Percentiles rank a stretch among this genome's conserved stretches.
Conservation (phyloP, 306 rosid genomes). For the Fragaria vesca region DNA sequence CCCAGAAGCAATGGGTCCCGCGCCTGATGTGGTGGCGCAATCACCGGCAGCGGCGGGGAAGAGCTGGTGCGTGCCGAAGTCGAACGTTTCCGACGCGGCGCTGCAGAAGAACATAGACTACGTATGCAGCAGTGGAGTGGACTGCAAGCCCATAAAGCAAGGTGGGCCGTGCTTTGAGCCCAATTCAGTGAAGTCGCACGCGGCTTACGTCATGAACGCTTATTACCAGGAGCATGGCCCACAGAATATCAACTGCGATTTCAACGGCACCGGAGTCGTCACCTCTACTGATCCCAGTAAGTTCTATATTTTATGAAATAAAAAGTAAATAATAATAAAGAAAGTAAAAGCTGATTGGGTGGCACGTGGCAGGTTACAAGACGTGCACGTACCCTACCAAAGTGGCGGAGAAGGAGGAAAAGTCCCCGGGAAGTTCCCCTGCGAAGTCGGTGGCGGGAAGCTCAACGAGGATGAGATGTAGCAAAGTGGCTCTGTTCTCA, state of each 20-base stretch:
- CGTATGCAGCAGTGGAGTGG: constrained; percentile 47
- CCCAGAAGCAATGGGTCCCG: constrained; percentile 8
- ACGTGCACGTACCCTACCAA: constrained; percentile 48
- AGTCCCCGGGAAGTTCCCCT: constrained; percentile 24
- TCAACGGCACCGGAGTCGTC: constrained; percentile 53
- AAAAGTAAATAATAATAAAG: too few relatives aligned
- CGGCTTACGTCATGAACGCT: constrained; percentile 57
- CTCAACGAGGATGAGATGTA: constrained; percentile 18
- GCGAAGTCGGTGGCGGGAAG: constrained; percentile 35
- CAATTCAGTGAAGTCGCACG: constrained; percentile 46
- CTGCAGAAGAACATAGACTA: constrained; percentile 51
- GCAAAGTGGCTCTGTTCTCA: neutral
- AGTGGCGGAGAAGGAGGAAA: constrained; percentile 12
- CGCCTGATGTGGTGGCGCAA: neutral
- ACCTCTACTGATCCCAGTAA: constrained; percentile 63
- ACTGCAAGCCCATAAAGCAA: constrained; percentile 40
- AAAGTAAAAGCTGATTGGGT: neutral
- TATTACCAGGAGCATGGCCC: constrained; percentile 51
- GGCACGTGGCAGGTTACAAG: constrained; percentile 45
- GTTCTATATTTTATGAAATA: neutral
- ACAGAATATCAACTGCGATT: constrained; percentile 55
- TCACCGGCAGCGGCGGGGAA: constrained; percentile 18
- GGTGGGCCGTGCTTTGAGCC: constrained; percentile 55
- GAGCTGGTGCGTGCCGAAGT: constrained; percentile 48
- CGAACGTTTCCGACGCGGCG: constrained; percentile 29